Percentiles rank a stretch among this genome's conserved stretches.
These are phyloP conservation scores for Cantharellus anzutake DNA, from an alignment of 768 basidiomycete species.

Conservation along the genomic window DNA sequence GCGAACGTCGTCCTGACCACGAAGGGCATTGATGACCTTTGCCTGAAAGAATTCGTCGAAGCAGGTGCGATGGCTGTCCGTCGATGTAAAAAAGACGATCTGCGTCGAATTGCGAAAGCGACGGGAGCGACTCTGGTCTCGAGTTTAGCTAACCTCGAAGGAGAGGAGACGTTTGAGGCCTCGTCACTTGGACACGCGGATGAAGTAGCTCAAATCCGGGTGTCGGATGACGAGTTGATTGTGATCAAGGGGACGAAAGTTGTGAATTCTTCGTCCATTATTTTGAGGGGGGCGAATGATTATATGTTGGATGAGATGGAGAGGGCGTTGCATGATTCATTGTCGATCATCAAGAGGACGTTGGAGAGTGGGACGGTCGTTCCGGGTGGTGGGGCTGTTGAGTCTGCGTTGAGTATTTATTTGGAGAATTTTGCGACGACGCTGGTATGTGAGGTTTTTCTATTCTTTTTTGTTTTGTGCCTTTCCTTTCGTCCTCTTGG, in stretches of 20 bases:
- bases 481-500: background rate
- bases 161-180: constrained; percentile 93
- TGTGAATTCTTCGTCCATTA: constrained; percentile 80
- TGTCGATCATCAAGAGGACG: constrained; percentile 92
- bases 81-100: constrained; percentile 92
- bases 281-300: constrained; percentile 93
- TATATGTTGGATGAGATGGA: constrained; percentile 99
- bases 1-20: constrained; percentile 96
- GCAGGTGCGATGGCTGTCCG: constrained; percentile 98
- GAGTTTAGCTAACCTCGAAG: constrained; percentile 87
- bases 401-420: constrained; percentile 92
- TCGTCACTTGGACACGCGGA: constrained; percentile 82
- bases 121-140: constrained; percentile 89
- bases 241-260: constrained; percentile 95
- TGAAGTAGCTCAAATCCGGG: constrained; percentile 90
- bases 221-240: constrained; percentile 86
- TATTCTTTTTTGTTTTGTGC: background rate
- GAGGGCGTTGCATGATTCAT: constrained; percentile 79
- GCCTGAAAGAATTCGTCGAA: constrained; percentile 96
- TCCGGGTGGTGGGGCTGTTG: constrained; percentile 93
- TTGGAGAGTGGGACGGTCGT: constrained; percentile 91
- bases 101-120: constrained; percentile 90
- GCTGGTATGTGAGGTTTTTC: constrained; percentile 35
- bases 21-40: constrained; percentile 96
- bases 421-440: constrained; percentile 98